Evolutionary conservation across 345 rosid genomes (phyloP), one percentile per base, ranked within the genome.

Genomic region (Lumnitzera littorea): DNA sequence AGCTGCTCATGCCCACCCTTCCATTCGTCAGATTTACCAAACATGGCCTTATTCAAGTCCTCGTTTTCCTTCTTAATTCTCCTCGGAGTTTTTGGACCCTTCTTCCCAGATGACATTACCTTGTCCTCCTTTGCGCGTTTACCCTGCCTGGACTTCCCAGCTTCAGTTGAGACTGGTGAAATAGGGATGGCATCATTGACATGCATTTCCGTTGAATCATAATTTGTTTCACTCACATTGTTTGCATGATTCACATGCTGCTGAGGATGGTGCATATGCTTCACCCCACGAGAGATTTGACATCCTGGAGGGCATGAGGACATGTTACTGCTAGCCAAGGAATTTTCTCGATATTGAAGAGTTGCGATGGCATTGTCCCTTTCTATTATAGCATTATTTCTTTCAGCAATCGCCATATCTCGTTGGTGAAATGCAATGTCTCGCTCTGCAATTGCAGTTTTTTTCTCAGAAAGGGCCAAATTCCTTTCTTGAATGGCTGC

Each of bases 361-460:
- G 83, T 80, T 15, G 96, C 80, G 51, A 88, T 80, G 27, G 96
- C 99, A 41, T 70, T 83, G 73, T 91, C 99, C 62, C 97, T 76
- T 72, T 95, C 99, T 74, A 82, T 53, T 14, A 88, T 72, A 14
- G 96, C 99, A 67, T 76, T 95, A 62, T 95, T 95, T 57, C 97
- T 81, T 67, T 95, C 97, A 4, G 95, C 91, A 51, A 95, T 80
- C 7, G 99, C 97, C 0, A 96, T 82, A 73, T 95, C 97, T 60
- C 99, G 80, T 75, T 95, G 99, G 62, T 91, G 78, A 69, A 84
- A 85, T 10, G 96, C 97, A 79, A 95, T 76, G 69, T 95, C 99
- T 55, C 97, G 70, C 75, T 91, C 99, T 6, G 97, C 89, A 67
- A 88, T 68, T 4, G 96, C 99, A 17, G 96, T 79, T 74, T 91